These are phyloP conservation scores for Powellomyces hirtus DNA, from an alignment of 192 early-diverging fungal genomes.

Conservation along the genomic window DNA sequence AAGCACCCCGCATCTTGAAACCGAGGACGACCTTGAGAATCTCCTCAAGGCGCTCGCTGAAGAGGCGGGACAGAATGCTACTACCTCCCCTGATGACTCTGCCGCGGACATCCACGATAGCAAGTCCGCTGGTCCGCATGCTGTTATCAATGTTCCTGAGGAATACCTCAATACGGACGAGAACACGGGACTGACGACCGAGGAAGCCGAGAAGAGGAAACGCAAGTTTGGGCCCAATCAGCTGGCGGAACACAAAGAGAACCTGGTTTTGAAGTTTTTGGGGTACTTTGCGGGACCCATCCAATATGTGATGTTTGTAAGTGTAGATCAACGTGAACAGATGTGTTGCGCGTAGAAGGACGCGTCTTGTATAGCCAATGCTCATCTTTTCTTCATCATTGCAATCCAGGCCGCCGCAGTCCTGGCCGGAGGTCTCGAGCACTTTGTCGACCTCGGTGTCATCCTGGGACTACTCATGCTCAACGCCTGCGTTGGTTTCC, in stretches of 20 bases:
- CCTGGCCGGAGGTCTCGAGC: slow-evolving; percentile 14
- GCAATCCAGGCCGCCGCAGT: slow-evolving; percentile 13
- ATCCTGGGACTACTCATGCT: slow-evolving; percentile 45
- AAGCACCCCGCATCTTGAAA: neutral
- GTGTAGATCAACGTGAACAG: neutral
- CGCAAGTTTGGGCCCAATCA: neutral
- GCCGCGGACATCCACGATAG: neutral
- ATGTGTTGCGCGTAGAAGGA: neutral
- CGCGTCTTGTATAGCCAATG: neutral
- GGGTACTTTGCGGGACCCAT: slow-evolving; percentile 32
- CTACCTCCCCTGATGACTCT: too few relatives aligned
- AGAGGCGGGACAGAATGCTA: neutral
- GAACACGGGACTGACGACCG: slow-evolving; percentile 1
- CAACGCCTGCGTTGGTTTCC: slow-evolving; percentile 20
- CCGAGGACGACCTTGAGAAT: neutral
- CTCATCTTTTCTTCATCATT: neutral
- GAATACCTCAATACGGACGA: slow-evolving; percentile 14
- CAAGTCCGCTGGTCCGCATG: neutral
- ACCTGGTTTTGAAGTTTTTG: slow-evolving; percentile 4
- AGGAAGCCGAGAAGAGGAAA: slow-evolving; percentile 12
- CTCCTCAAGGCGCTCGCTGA: slow-evolving; percentile 1
- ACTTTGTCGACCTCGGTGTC: slow-evolving; percentile 84
- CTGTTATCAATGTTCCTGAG: slow-evolving; percentile 1
- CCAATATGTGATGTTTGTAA: slow-evolving; percentile 27
- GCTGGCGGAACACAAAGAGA: neutral